These are phyloP conservation scores for Emmonsiellopsis sp. DNA, from an alignment of 2,329 filamentous ascomycete genomes.

Conservation along the genomic window DNA sequence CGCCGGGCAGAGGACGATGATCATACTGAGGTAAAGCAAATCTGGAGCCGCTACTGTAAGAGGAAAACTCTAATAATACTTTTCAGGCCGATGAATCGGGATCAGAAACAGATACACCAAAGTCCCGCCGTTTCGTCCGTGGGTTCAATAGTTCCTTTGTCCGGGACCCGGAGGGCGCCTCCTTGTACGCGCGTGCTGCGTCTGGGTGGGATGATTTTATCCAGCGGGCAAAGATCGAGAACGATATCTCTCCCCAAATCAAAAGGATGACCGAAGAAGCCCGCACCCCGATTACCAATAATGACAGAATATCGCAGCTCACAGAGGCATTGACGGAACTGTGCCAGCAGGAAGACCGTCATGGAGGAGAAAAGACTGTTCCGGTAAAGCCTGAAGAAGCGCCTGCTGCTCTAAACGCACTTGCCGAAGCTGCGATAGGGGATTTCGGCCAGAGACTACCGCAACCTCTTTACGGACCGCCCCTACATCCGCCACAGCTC, in stretches of 20 bases:
- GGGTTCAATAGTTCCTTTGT: constrained; percentile 28
- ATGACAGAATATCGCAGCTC: constrained; percentile 8
- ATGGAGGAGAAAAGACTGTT: constrained; percentile 19
- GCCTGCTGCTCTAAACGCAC: constrained; percentile 22
- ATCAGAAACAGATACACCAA: constrained; percentile 5
- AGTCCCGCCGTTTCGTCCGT: constrained; percentile 6
- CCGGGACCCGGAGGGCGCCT: constrained; percentile 25
- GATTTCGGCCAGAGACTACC: neutral
- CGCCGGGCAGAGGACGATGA: constrained; percentile 33
- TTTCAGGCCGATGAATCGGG: constrained; percentile 12
- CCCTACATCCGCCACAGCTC: constrained; percentile 1
- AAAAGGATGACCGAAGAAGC: constrained; percentile 24
- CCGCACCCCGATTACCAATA: constrained; percentile 1
- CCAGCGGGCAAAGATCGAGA: constrained; percentile 28
- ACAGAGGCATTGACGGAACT: constrained; percentile 16
- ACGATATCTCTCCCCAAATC: constrained; percentile 31
- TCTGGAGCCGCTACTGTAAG: neutral
- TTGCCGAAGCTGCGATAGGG: constrained; percentile 23
- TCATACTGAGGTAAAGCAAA: constrained; percentile 28
- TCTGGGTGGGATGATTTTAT: constrained; percentile 33
- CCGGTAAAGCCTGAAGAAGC: neutral
- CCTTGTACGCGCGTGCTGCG: constrained; percentile 26
- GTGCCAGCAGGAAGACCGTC: constrained; percentile 18
- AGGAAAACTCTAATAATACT: constrained; percentile 2
- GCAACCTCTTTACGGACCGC: constrained; percentile 1